phyloP scores from a whole-genome alignment of 169 alveolate species.

The Nephromyces sp. region DNA sequence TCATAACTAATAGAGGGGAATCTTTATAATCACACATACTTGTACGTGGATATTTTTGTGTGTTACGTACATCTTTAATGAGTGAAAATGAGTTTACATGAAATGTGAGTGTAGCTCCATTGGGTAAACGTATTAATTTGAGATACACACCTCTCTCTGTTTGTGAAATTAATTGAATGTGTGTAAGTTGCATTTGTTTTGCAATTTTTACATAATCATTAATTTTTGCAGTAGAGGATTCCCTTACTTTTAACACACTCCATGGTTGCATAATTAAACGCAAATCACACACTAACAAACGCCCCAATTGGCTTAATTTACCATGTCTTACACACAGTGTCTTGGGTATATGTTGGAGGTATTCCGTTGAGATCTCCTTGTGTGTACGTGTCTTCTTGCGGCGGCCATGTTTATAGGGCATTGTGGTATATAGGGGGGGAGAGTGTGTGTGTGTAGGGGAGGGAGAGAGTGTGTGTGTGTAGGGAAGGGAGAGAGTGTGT shows the following conservation, averaged over 20 bases:
- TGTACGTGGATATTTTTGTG: conserved; percentile 30
- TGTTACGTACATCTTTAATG: conserved; percentile 34
- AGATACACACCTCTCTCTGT: conserved; percentile 37
- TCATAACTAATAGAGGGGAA: conserved; percentile 40
- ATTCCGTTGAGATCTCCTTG: neutral
- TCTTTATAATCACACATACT: conserved; percentile 33
- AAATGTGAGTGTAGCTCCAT: conserved; percentile 44
- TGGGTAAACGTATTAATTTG: conserved; percentile 35
- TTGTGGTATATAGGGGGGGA: neutral
- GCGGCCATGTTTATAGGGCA: neutral
- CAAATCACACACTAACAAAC: conserved; percentile 37
- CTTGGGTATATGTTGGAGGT: conserved; percentile 29
- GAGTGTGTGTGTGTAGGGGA: neutral
- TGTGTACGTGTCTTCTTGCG: neutral
- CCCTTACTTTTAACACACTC: conserved; percentile 32
- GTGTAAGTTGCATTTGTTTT: conserved; percentile 38
- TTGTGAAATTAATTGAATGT: conserved; percentile 37
- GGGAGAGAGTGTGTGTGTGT: too few relatives aligned
- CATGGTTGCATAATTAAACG: conserved; percentile 43
- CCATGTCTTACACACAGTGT: conserved; percentile 38
- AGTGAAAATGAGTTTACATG: conserved; percentile 26
- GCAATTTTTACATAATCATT: conserved; percentile 39
- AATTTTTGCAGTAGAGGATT: conserved; percentile 20
- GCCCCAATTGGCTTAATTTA: conserved; percentile 12
- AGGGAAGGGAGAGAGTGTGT: too few relatives aligned